A percentile compares a stretch with the other conserved stretches of the same genome.
phyloP scores from a whole-genome alignment of 2,329 filamentous ascomycete genomes.

The Fusarium dimerum region DNA sequence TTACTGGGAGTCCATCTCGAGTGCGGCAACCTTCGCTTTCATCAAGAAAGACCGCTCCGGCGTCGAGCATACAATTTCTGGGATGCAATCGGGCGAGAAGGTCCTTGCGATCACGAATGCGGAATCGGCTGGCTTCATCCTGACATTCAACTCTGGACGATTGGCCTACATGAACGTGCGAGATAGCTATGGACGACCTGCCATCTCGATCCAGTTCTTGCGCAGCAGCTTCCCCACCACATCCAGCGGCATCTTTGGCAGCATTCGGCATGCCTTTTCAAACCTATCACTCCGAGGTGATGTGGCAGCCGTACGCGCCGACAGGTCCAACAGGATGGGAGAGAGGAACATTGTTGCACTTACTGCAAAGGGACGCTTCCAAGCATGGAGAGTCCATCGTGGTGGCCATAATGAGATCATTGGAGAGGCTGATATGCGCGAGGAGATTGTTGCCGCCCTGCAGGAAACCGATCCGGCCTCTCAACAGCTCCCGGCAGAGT shows the following conservation, averaged over 20 bases:
- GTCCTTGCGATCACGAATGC: constrained; percentile 78
- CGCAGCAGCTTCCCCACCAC: constrained; percentile 59
- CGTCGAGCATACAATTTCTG: constrained; percentile 72
- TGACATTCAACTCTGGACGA: constrained; percentile 82
- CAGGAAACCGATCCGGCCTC: constrained; percentile 53
- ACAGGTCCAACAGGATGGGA: constrained; percentile 70
- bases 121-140: constrained; percentile 81
- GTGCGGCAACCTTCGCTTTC: constrained; percentile 79
- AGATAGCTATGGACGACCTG: constrained; percentile 83
- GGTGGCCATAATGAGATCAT: constrained; percentile 79
- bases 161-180: constrained; percentile 84
- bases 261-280: constrained; percentile 74
- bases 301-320: constrained; percentile 77
- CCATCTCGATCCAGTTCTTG: constrained; percentile 76
- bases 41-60: constrained; percentile 81
- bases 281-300: constrained; percentile 72
- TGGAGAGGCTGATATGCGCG: constrained; percentile 69
- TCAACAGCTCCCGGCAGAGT: constrained; percentile 52
- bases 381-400: constrained; percentile 87
- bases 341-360: constrained; percentile 83
- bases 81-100: constrained; percentile 76
- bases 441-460: constrained; percentile 63
- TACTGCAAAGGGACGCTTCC: constrained; percentile 74
- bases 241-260: constrained; percentile 73
- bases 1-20: constrained; percentile 95